phyloP scores from a whole-genome alignment of 2,329 filamentous ascomycete genomes.

The Samsoniella hepiali region DNA sequence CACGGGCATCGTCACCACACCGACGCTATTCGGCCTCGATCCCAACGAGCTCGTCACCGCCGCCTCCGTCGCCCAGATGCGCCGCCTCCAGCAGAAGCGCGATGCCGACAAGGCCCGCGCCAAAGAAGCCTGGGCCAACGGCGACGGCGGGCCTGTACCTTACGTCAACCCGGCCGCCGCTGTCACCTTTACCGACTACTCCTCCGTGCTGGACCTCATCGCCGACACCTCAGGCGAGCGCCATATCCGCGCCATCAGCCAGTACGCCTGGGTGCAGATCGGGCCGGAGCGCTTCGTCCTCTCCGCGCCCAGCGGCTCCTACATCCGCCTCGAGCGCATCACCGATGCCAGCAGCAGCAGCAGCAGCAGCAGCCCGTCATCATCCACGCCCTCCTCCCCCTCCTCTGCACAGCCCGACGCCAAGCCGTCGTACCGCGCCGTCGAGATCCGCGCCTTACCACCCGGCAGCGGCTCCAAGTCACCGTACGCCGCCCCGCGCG shows the following conservation, averaged over 20 bases:
- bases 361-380: not conserved
- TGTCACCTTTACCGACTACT: slow-evolving; percentile 85
- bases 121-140: slow-evolving; percentile 19
- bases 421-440: slow-evolving; percentile 38
- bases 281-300: slow-evolving; percentile 70
- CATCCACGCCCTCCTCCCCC: not conserved
- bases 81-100: slow-evolving; percentile 47
- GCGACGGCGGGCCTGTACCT: slow-evolving; percentile 13
- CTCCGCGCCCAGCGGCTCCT: slow-evolving; percentile 60
- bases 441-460: slow-evolving; percentile 49
- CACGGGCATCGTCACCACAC: slow-evolving; percentile 82
- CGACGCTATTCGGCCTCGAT: slow-evolving; percentile 89
- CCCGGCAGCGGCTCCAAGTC: slow-evolving; percentile 41
- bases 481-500: slow-evolving; percentile 66
- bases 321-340: slow-evolving; percentile 49
- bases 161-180: slow-evolving; percentile 32
- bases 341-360: slow-evolving; percentile 19
- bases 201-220: slow-evolving; percentile 86
- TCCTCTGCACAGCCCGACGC: not conserved
- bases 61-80: slow-evolving; percentile 62
- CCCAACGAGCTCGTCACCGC: slow-evolving; percentile 71
- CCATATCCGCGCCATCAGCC: slow-evolving; percentile 74
- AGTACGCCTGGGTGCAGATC: slow-evolving; percentile 78
- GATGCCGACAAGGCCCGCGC: slow-evolving; percentile 37
- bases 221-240: slow-evolving; percentile 74